Evolutionary conservation across 1,284 basidiomycete genomes (phyloP), one percentile per base, ranked within the genome.

Genomic region (Cutaneotrichosporon curvatum): DNA sequence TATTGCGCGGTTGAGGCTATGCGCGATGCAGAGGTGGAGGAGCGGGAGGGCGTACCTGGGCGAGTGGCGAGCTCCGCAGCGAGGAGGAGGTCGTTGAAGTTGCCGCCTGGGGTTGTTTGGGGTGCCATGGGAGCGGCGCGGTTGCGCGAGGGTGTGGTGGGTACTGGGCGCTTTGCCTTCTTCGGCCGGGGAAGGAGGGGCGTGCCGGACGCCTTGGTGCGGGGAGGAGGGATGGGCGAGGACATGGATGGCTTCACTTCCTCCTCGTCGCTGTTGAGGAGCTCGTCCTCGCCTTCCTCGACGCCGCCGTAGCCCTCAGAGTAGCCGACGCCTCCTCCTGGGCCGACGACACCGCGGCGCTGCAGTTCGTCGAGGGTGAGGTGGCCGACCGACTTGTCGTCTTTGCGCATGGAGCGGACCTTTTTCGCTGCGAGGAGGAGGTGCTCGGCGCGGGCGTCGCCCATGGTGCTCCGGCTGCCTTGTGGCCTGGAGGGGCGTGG

Each of bases 401-500:
- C 10, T 21, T 47, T 40, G 6, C 65, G 58, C 56, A 66, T 60
- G 3, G 58, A 50, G 12, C 70, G 57, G n/a, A 72, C 61, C 43
- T 61, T 64, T 38, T 56, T 58, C 1, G 70, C 67, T 6, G 70
- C 70, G 4, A 72, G 59, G 2, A 72, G 55, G 1, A 72, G 56
- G 33, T 71, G 70, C 40, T 72, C 70, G 0, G 70, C 55, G 4
- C 68, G 55, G 4, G 70, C 70, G 48, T 72, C 70, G 4, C 70
- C 70, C 56, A 72, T 60, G 2, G 63, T 65, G 0, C 56, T 57
- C 11, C 50, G 41, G 11, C 16, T 14, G 23, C 9, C 8, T 28
- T 28, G 7, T 28, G 25, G 25, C 25, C 12, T 28, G 8, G 25
- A 28, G 32, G 32, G 25, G 25, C 8, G 25, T 28, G 25, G 25